A percentile compares a stretch with the other conserved stretches of the same genome.
These are phyloP conservation scores for Fagus sylvatica DNA, from an alignment of 306 rosid genomes.

Conservation along the genomic window DNA sequence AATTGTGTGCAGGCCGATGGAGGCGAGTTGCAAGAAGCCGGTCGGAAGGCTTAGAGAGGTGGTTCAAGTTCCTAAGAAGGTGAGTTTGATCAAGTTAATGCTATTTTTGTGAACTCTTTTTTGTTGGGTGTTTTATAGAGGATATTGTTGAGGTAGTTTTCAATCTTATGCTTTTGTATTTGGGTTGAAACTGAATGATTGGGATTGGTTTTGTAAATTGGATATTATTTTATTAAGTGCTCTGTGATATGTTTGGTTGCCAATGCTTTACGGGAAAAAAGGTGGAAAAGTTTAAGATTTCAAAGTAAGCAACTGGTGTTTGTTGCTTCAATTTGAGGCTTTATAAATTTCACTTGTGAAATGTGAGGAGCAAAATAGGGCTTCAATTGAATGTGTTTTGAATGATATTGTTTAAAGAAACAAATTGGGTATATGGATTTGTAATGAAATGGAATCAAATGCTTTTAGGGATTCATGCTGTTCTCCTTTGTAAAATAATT, in stretches of 20 bases:
- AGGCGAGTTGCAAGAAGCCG: conserved; percentile 81
- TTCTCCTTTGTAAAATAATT: background rate
- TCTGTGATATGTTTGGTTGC: too few relatives aligned
- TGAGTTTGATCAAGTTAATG: conserved; percentile 21
- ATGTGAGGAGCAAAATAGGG: background rate
- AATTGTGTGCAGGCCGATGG: conserved; percentile 73
- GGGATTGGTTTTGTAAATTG: background rate
- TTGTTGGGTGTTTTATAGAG: background rate
- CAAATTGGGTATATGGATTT: background rate
- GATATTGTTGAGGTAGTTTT: background rate
- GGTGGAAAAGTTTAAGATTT: background rate
- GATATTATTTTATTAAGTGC: background rate
- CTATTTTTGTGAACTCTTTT: background rate
- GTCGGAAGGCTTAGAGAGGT: conserved; percentile 70
- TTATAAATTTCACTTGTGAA: background rate
- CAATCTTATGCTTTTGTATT: background rate
- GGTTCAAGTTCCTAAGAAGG: conserved; percentile 78
- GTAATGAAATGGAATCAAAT: background rate
- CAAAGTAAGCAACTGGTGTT: background rate
- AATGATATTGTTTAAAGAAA: background rate
- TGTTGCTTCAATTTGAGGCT: background rate
- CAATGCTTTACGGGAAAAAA: background rate
- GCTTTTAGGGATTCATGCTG: background rate
- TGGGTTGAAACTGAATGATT: background rate
- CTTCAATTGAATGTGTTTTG: background rate